Conservation (phyloP, 371 early-diverging fungal species). For the Lichtheimia corymbifera region DNA sequence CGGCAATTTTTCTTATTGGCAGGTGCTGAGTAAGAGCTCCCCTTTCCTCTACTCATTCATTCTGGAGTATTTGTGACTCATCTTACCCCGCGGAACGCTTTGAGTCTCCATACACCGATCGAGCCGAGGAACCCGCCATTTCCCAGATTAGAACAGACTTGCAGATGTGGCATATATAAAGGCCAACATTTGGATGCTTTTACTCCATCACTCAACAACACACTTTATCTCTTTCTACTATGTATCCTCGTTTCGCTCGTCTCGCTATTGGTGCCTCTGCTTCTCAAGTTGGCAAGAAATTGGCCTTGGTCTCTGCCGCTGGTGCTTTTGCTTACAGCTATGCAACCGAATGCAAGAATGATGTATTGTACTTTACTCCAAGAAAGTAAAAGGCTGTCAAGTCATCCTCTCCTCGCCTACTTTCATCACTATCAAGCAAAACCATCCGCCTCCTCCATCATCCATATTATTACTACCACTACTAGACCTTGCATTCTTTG, state of each 20-base stretch:
- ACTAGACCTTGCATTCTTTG: too few species aligned
- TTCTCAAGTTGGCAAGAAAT: slow-evolving; percentile 23
- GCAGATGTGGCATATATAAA: background rate
- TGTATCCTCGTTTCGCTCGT: slow-evolving; percentile 26
- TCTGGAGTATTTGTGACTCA: too few species aligned
- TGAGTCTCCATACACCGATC: too few species aligned
- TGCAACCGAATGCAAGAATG: slow-evolving; percentile 50
- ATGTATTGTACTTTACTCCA: slow-evolving; percentile 42
- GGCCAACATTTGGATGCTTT: background rate
- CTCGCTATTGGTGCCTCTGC: slow-evolving; percentile 19
- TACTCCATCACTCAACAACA: slow-evolving; percentile 9
- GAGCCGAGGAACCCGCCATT: too few species aligned
- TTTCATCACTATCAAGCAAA: too few species aligned
- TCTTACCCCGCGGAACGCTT: too few species aligned
- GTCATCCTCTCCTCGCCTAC: too few species aligned
- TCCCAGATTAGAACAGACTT: background rate
- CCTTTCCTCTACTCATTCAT: too few species aligned
- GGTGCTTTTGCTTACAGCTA: slow-evolving; percentile 30
- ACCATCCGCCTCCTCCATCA: too few species aligned
- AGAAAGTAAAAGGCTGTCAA: slow-evolving; percentile 15
- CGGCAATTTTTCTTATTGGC: too few species aligned
- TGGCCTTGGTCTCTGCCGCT: slow-evolving; percentile 11
- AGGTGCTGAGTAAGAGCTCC: too few species aligned
- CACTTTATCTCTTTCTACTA: slow-evolving; percentile 7
- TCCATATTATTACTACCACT: too few species aligned